Evolutionary conservation across 257 asterid species (phyloP).

Genomic region (Lycium ferocissimum): DNA sequence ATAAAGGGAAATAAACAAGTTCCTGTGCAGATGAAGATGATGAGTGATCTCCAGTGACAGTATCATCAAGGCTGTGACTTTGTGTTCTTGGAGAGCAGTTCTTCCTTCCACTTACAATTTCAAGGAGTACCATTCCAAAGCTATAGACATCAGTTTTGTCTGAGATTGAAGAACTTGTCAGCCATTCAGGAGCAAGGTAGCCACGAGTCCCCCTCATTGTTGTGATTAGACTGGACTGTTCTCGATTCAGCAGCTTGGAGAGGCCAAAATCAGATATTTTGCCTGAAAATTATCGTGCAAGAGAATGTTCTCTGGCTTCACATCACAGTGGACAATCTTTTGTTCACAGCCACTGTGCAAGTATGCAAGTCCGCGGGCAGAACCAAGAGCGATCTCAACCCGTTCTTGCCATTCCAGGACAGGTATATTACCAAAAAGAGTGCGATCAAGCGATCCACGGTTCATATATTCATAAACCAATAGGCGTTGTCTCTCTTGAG

Average conservation of each 20-base stretch:
- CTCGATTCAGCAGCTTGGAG: constrained; percentile 67
- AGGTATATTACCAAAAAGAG: constrained; percentile 65
- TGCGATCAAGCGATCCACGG: constrained; percentile 71
- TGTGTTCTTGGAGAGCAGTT: constrained; percentile 53
- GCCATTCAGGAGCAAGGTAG: constrained; percentile 89
- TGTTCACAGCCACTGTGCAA: constrained; percentile 70
- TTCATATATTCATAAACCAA: constrained; percentile 84
- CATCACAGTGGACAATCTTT: constrained; percentile 79
- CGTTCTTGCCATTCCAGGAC: constrained; percentile 78
- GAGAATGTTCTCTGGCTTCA: constrained; percentile 83
- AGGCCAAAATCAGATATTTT: constrained; percentile 82
- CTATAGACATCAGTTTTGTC: constrained; percentile 85
- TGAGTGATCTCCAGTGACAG: constrained; percentile 33
- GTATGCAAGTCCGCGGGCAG: constrained; percentile 81
- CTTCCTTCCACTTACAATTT: constrained; percentile 80
- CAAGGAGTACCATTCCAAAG: constrained; percentile 80
- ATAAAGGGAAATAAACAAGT: constrained; percentile 59
- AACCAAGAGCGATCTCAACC: constrained; percentile 67
- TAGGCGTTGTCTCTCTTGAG: constrained; percentile 60
- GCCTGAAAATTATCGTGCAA: constrained; percentile 62
- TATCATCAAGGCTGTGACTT: constrained; percentile 48
- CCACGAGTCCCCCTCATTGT: constrained; percentile 93
- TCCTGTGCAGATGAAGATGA: constrained; percentile 36
- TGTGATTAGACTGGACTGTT: constrained; percentile 63
- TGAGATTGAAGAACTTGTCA: constrained; percentile 71